Conservation (phyloP, 2,329 filamentous ascomycete species). For the Cladosporium sphaerospermum region DNA sequence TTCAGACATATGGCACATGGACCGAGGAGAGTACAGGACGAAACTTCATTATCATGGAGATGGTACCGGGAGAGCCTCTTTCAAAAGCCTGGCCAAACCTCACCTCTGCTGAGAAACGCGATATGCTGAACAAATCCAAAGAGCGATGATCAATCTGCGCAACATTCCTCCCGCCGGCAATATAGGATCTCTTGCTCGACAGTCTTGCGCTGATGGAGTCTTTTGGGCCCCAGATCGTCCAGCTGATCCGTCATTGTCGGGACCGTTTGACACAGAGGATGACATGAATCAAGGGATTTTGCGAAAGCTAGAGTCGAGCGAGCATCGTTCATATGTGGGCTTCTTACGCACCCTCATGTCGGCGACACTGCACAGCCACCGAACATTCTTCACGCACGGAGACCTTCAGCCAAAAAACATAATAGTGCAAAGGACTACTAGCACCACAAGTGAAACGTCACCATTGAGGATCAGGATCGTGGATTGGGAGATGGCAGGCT, state of each 20-base stretch:
- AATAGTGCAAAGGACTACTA: conserved; percentile 11
- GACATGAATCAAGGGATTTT: conserved; percentile 15
- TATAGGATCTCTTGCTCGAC: conserved; percentile 10
- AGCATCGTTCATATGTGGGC: conserved; percentile 1
- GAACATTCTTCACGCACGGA: conserved; percentile 16
- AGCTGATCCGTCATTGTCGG: conserved; percentile 1
- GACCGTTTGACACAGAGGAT: conserved; percentile 15
- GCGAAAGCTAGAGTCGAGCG: neutral
- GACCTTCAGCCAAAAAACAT: conserved; percentile 19
- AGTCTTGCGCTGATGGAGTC: conserved; percentile 7
- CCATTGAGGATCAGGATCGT: conserved; percentile 14
- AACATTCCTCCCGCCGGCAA: conserved; percentile 11
- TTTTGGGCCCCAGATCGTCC: conserved; percentile 4
- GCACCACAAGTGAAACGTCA: neutral
- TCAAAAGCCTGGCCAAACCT: conserved; percentile 9
- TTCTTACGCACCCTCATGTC: conserved; percentile 7
- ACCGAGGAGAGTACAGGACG: conserved; percentile 1
- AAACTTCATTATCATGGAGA: conserved; percentile 18
- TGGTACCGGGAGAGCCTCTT: conserved; percentile 15
- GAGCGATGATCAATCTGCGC: conserved; percentile 13
- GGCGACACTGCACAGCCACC: conserved; percentile 6
- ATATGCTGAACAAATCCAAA: conserved; percentile 10
- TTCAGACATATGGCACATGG: conserved; percentile 4
- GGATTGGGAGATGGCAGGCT: conserved; percentile 19
- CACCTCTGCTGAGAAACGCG: conserved; percentile 11